A percentile compares a stretch with the other conserved stretches of the same genome.
These are phyloP conservation scores for Dryas drummondii DNA, from an alignment of 306 rosid species.

Conservation along the genomic window DNA sequence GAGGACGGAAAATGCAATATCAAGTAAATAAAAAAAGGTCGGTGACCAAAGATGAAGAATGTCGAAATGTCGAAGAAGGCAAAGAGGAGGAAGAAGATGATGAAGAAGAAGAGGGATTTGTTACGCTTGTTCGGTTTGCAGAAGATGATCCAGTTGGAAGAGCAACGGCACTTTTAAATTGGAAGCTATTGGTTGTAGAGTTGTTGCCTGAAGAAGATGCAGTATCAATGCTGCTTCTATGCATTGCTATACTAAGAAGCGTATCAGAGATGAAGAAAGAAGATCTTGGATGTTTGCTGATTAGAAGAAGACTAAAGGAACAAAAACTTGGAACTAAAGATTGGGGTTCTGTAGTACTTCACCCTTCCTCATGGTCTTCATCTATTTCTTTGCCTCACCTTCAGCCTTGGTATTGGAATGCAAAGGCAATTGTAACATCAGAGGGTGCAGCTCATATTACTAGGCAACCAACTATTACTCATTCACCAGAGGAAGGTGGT, in stretches of 20 bases:
- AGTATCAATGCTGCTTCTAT: constrained; percentile 64
- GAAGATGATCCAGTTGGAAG: constrained; percentile 68
- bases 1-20: constrained; percentile 76
- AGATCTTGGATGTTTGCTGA: constrained; percentile 68
- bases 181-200: constrained; percentile 75
- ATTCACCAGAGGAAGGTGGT: constrained; percentile 72
- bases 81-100: constrained; percentile 36
- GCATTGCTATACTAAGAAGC: constrained; percentile 70
- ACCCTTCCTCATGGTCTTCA: constrained; percentile 54
- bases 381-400: constrained; percentile 52
- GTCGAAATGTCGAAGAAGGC: constrained; percentile 18
- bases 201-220: constrained; percentile 84
- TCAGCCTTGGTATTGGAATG: constrained; percentile 84
- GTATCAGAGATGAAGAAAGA: constrained; percentile 71
- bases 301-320: constrained; percentile 76
- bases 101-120: constrained; percentile 61
- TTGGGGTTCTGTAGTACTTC: constrained; percentile 77
- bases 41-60: constrained; percentile 27
- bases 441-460: constrained; percentile 39
- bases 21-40: constrained; percentile 37
- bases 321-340: constrained; percentile 59
- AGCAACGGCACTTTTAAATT: constrained; percentile 84
- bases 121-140: constrained; percentile 67
- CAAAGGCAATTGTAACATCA: constrained; percentile 41
- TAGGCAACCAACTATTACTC: constrained; percentile 46